phyloP scores from a whole-genome alignment of 495 filamentous ascomycete species.

The Stereocaulon alpinum region DNA sequence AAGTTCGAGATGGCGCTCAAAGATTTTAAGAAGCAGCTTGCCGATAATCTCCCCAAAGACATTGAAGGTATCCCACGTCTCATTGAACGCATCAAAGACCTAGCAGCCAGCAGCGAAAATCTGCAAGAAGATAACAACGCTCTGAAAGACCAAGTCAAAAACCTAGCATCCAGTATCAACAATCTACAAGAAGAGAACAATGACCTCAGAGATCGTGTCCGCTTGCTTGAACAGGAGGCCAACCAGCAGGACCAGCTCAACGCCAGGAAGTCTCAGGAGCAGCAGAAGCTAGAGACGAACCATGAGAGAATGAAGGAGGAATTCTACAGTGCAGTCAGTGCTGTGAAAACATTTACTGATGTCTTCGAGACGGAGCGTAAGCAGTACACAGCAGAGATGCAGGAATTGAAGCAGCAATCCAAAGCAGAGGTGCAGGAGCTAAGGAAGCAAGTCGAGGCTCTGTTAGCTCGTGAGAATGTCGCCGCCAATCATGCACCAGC shows the following conservation, averaged over 20 bases:
- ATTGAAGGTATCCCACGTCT: background rate
- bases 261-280: conserved; percentile 3
- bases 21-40: background rate
- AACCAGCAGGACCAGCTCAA: conserved; percentile 4
- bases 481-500: background rate
- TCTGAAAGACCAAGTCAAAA: conserved; percentile 7
- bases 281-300: background rate
- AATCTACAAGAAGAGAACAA: conserved; percentile 18
- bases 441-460: conserved; percentile 7
- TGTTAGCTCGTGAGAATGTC: background rate
- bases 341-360: conserved; percentile 1
- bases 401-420: conserved; percentile 13
- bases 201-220: conserved; percentile 8
- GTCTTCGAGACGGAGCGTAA: background rate
- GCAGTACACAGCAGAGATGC: conserved; percentile 10
- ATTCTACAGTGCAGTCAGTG: conserved; percentile 1
- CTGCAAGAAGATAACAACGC: conserved; percentile 15
- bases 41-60: background rate
- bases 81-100: conserved; percentile 12
- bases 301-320: conserved; percentile 7
- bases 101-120: conserved; percentile 2
- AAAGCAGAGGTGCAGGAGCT: conserved; percentile 16
- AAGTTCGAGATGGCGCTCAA: conserved; percentile 9
- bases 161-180: background rate
- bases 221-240: conserved; percentile 9